Conservation (phyloP, 345 rosid genomes). For the Salix arbutifolia region DNA sequence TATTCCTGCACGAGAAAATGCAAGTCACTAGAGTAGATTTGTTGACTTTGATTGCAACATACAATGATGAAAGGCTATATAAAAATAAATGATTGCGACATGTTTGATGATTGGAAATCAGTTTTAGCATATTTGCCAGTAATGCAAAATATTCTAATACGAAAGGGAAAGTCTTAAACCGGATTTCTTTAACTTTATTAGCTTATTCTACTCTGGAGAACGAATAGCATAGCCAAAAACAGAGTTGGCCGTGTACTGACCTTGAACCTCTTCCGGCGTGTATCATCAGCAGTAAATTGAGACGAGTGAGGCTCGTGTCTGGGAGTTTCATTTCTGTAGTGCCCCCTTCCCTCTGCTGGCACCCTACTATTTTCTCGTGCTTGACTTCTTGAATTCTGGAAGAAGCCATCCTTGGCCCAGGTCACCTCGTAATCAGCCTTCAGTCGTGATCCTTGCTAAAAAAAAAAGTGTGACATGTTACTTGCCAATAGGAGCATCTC, state of each 20-base stretch:
- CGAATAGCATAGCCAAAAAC: neutral
- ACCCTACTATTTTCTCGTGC: slow-evolving; percentile 35
- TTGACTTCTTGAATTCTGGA: slow-evolving; percentile 50
- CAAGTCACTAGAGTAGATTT: too few species aligned
- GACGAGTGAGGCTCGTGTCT: slow-evolving; percentile 34
- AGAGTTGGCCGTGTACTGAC: slow-evolving; percentile 29
- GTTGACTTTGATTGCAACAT: neutral
- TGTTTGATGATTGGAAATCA: neutral
- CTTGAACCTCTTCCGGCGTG: slow-evolving; percentile 82
- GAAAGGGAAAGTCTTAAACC: neutral
- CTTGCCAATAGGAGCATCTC: slow-evolving; percentile 2
- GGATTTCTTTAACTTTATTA: neutral
- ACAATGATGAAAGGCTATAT: neutral
- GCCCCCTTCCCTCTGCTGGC: slow-evolving; percentile 26
- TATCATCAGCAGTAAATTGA: slow-evolving; percentile 36
- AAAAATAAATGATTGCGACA: too few species aligned
- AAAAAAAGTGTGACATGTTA: slow-evolving; percentile 11
- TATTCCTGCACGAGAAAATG: slow-evolving; percentile 18
- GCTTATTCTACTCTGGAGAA: neutral
- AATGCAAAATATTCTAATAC: neutral
- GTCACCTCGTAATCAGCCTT: slow-evolving; percentile 79
- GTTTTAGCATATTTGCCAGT: neutral
- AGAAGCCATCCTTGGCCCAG: slow-evolving; percentile 76
- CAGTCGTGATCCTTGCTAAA: slow-evolving; percentile 76
- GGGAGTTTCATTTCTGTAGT: slow-evolving; percentile 37